phyloP scores from a whole-genome alignment of 2,329 filamentous ascomycete genomes.

The Periglandula ipomoeae region DNA sequence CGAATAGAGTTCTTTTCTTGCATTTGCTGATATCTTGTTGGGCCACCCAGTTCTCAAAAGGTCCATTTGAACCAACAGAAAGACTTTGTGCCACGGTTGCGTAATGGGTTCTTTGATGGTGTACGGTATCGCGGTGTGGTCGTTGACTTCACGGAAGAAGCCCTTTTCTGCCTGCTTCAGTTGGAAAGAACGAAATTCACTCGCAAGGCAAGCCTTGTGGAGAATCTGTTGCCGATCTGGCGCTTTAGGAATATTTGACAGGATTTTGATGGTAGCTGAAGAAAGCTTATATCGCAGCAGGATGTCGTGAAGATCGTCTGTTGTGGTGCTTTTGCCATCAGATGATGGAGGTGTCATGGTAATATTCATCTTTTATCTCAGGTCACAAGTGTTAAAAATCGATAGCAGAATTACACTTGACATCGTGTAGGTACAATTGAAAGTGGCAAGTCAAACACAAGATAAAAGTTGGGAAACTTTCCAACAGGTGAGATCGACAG shows the following conservation, averaged over 20 bases:
- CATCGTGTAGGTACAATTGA: background rate
- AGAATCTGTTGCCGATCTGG: constrained; percentile 26
- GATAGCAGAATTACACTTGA: background rate
- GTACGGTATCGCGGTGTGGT: constrained; percentile 29
- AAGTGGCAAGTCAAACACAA: too few species aligned
- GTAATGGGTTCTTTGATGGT: constrained; percentile 34
- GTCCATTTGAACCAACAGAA: constrained; percentile 64
- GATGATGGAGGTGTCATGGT: background rate
- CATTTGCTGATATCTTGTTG: constrained; percentile 29
- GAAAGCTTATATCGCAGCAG: constrained; percentile 26
- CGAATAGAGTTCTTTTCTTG: constrained; percentile 23
- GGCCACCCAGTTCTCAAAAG: constrained; percentile 56
- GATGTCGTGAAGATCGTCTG: constrained; percentile 17
- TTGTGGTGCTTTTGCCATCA: background rate
- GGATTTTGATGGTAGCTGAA: constrained; percentile 20
- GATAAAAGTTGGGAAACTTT: background rate
- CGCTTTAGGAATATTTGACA: constrained; percentile 16
- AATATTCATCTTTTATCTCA: background rate
- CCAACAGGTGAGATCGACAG: too few species aligned
- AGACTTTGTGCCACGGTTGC: constrained; percentile 62
- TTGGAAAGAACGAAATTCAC: constrained; percentile 28
- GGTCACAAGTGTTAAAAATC: background rate
- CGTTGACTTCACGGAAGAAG: constrained; percentile 30
- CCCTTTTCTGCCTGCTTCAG: constrained; percentile 24
- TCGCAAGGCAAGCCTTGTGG: constrained; percentile 27